Evolutionary conservation across 2,329 filamentous ascomycete species (phyloP).

Genomic region (Talaromyces rugulosus): DNA sequence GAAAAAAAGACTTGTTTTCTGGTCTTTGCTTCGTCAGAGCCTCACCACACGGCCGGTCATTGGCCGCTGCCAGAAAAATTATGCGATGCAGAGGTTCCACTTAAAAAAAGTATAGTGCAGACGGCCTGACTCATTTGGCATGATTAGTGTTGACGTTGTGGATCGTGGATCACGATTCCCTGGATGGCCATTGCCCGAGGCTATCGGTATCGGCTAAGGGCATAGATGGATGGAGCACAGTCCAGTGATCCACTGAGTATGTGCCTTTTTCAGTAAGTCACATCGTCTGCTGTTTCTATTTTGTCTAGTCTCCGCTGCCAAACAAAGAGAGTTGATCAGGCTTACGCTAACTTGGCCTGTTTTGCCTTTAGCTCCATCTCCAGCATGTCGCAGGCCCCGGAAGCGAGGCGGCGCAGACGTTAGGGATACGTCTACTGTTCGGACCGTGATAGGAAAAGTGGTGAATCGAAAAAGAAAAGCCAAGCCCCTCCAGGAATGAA

Average conservation of each 20-base stretch:
- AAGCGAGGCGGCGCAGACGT: background rate
- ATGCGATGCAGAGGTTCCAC: background rate
- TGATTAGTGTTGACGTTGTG: background rate
- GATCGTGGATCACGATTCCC: background rate
- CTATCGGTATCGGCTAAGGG: background rate
- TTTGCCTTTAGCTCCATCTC: background rate
- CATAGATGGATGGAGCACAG: background rate
- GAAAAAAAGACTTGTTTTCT: background rate
- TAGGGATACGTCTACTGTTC: background rate
- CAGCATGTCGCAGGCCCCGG: background rate
- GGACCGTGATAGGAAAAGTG: background rate
- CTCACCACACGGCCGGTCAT: background rate
- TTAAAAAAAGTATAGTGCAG: background rate
- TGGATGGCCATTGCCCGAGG: background rate
- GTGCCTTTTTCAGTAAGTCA: background rate
- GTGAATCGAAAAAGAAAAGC: background rate
- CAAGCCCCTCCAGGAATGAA: background rate
- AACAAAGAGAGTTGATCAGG: constrained; percentile 10
- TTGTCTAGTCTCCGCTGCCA: constrained; percentile 13
- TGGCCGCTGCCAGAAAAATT: background rate
- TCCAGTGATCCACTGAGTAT: background rate
- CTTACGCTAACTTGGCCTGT: constrained; percentile 8
- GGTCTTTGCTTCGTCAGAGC: background rate
- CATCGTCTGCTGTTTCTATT: constrained; percentile 5
- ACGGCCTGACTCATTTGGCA: background rate